These are phyloP conservation scores for Thuidium tamariscinum DNA, from an alignment of 225 moss, liverwort and hornwort genomes.

Conservation along the genomic window DNA sequence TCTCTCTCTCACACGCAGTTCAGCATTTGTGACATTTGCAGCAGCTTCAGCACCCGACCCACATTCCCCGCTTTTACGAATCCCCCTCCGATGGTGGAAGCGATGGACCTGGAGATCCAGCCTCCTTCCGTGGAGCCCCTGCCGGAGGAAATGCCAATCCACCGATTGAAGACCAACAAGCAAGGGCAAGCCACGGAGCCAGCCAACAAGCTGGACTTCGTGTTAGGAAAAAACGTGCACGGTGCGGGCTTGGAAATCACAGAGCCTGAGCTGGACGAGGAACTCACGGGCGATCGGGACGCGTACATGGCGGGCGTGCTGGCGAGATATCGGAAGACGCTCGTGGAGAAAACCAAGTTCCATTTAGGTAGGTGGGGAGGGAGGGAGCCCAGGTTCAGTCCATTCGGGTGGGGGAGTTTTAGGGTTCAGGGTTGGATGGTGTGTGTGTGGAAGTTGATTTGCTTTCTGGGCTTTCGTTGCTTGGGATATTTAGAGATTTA, in stretches of 20 bases:
- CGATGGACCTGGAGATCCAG: not conserved
- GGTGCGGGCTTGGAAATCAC: conserved; percentile 60
- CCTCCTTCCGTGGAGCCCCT: not conserved
- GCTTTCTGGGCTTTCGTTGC: not conserved
- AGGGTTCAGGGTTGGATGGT: not conserved
- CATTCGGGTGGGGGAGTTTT: not conserved
- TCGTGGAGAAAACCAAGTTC: conserved; percentile 73
- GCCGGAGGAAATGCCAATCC: conserved; percentile 12
- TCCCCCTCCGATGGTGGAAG: not conserved
- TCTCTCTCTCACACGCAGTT: no score
- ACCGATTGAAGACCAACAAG: not conserved
- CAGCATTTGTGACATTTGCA: not conserved
- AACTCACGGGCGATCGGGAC: conserved; percentile 73
- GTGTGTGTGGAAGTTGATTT: not conserved
- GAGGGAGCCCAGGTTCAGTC: not conserved
- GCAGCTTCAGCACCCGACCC: no score
- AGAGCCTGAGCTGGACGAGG: conserved; percentile 73
- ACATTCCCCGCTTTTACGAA: not conserved
- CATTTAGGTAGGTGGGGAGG: conserved; percentile 46
- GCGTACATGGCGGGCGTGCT: conserved; percentile 78
- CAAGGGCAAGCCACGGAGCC: not conserved
- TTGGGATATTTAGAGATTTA: no score
- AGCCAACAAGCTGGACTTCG: conserved; percentile 8
- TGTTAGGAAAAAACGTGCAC: conserved; percentile 65
- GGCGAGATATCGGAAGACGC: conserved; percentile 54